A percentile compares a stretch with the other conserved stretches of the same genome.
These are phyloP conservation scores for Voacanga thouarsii DNA, from an alignment of 257 asterid genomes.

Conservation along the genomic window DNA sequence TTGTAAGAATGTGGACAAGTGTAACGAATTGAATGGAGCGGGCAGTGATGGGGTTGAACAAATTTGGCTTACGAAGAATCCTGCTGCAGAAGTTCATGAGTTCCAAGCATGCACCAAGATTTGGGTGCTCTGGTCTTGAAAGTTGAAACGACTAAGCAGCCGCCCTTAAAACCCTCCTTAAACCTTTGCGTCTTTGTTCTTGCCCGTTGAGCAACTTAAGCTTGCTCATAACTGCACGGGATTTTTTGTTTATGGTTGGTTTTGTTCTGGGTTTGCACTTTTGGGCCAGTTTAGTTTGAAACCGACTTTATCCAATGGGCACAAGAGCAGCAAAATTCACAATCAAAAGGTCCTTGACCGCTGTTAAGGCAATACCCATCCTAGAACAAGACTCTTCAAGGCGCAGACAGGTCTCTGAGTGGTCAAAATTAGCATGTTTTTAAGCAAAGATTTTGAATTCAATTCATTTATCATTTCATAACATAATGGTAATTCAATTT, in stretches of 20 bases:
- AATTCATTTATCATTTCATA: no score
- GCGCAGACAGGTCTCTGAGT: no score
- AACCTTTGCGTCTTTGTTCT: constrained; percentile 30
- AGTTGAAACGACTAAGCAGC: not conserved
- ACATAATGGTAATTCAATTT: no score
- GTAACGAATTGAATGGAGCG: not conserved
- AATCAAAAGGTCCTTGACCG: not conserved
- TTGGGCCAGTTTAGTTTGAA: not conserved
- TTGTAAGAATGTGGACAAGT: not conserved
- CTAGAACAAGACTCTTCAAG: no score
- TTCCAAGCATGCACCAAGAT: not conserved
- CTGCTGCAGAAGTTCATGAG: constrained; percentile 8
- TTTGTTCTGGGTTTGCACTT: no score
- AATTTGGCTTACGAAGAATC: not conserved
- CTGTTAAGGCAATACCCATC: no score
- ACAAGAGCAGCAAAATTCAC: not conserved
- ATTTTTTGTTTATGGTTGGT: no score
- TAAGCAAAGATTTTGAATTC: no score
- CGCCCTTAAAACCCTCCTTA: constrained; percentile 62
- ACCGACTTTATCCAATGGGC: not conserved
- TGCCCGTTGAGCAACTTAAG: not conserved
- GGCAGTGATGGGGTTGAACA: not conserved
- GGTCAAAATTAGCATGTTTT: no score
- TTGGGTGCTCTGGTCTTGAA: not conserved
- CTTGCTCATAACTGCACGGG: not conserved